phyloP scores from a whole-genome alignment of 139 green algal genomes.

The Chlamydomonas eustigma region DNA sequence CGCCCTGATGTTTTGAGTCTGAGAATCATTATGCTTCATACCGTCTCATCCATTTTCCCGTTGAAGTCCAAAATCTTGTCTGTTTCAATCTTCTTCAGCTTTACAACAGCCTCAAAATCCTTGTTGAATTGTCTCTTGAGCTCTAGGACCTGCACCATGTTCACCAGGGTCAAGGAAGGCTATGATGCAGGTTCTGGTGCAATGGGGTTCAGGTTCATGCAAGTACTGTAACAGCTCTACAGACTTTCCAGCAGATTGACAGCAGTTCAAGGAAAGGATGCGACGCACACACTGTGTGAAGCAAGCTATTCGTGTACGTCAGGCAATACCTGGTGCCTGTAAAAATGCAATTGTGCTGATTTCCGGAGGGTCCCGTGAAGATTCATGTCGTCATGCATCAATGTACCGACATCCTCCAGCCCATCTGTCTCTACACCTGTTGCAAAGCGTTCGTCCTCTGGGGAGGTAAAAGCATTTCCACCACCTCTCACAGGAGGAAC shows the following conservation, averaged over 20 bases:
- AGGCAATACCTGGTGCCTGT: constrained; percentile 8
- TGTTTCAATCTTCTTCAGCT: constrained; percentile 18
- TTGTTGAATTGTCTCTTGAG: constrained; percentile 32
- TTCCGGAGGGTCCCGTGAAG: constrained; percentile 4
- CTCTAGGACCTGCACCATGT: not conserved
- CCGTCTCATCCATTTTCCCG: constrained; percentile 29
- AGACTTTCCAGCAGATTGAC: not conserved
- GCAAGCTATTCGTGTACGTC: no score
- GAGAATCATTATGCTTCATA: no score
- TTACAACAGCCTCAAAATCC: constrained; percentile 18
- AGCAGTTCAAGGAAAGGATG: no score
- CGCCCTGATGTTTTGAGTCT: no score
- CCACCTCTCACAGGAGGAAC: no score
- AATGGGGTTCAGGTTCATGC: no score
- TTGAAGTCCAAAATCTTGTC: constrained; percentile 39
- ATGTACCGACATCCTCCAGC: not conserved
- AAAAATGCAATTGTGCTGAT: not conserved
- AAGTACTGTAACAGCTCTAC: no score
- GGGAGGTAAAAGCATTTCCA: no score
- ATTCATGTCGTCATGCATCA: constrained; percentile 4
- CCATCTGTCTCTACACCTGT: not conserved
- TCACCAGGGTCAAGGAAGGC: no score
- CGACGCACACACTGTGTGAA: no score
- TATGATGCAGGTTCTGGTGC: no score
- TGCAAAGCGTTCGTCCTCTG: no score